Evolutionary conservation across 2,329 filamentous ascomycete genomes (phyloP), one percentile per base, ranked within the genome.

Genomic region (Dactylellina cionopaga): DNA sequence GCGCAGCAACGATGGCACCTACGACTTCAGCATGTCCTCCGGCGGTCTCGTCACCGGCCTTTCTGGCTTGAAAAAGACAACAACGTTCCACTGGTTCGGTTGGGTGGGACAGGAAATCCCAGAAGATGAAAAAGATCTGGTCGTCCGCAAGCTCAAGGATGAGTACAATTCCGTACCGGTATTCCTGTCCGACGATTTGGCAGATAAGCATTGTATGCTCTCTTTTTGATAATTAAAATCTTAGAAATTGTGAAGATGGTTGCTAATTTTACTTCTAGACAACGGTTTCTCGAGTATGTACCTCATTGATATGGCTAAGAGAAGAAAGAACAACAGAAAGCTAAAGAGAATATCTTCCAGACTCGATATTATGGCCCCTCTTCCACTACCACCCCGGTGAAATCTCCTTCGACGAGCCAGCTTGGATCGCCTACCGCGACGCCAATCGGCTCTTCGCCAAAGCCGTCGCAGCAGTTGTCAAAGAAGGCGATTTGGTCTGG

Each of bases 361-460:
- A 99, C 82, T 96, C 92, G 5, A 98, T 98, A 80, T 89, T 99
- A 72, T 99, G 95, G 95, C 95, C 95, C 1, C 88, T 99, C 37
- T 96, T 99, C 84, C 95, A 98, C 83, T 98, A 98, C 83, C 95
- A 99, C 81, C 94, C 95, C 54, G 94, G 94, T 79, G 94, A 98
- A 84, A 97, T 98, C 77, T 96, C 92, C 44, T 98, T 98, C 80
- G 93, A 98, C 82, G 94, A 98, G 82, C 90, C 89, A 41, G 91
- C 92, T 2, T 99, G 95, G 95, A 86, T 89, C 22, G 94, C 92
- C 56, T 98, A 98, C 83, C 89, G 89, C 78, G 91, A 96, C 79
- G 94, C 96, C 76, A 99, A 98, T 82, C 88, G 90, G 49, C 85
- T 96, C 5, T 99, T 98, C 78, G 94, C 95, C 69, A 89, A 94